phyloP scores from a whole-genome alignment of 1,284 basidiomycete species.

The Somion occarium region DNA sequence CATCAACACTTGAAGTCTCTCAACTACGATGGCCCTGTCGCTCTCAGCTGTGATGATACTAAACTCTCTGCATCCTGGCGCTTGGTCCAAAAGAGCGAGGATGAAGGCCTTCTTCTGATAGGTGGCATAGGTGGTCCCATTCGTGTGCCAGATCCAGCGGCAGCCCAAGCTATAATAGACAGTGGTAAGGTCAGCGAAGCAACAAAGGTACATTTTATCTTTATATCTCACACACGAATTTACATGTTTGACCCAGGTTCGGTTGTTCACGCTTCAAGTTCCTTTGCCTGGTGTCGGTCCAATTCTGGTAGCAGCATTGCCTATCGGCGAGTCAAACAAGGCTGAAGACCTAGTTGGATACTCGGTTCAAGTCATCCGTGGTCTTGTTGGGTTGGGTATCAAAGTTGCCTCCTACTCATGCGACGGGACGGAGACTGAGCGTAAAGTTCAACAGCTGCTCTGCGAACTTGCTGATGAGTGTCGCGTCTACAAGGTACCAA shows the following conservation, averaged over 20 bases:
- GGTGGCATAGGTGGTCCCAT: conserved; percentile 14
- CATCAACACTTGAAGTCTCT: conserved; percentile 16
- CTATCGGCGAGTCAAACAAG: conserved; percentile 19
- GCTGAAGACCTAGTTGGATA: conserved; percentile 14
- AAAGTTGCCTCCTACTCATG: conserved; percentile 11
- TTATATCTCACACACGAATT: not conserved
- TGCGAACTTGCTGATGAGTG: conserved; percentile 1
- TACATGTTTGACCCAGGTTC: conserved; percentile 14
- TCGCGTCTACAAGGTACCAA: conserved; percentile 8
- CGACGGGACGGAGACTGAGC: conserved; percentile 20
- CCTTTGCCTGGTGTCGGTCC: conserved; percentile 23
- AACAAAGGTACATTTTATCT: conserved; percentile 15
- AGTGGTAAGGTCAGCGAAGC: conserved; percentile 9
- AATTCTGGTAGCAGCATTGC: conserved; percentile 22
- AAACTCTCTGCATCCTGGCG: conserved; percentile 24
- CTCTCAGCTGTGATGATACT: conserved; percentile 31
- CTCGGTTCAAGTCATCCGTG: conserved; percentile 6
- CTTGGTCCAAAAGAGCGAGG: conserved; percentile 20
- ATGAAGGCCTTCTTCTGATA: conserved; percentile 14
- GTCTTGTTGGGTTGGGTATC: conserved; percentile 7
- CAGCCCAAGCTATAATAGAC: conserved; percentile 7
- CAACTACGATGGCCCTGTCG: conserved; percentile 24
- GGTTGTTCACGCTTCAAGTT: conserved; percentile 21
- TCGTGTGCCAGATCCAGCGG: conserved; percentile 16
- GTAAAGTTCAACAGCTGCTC: conserved; percentile 14